Evolutionary conservation across 179 eudicot species (phyloP).

Genomic region (Amaranthus tricolor): DNA sequence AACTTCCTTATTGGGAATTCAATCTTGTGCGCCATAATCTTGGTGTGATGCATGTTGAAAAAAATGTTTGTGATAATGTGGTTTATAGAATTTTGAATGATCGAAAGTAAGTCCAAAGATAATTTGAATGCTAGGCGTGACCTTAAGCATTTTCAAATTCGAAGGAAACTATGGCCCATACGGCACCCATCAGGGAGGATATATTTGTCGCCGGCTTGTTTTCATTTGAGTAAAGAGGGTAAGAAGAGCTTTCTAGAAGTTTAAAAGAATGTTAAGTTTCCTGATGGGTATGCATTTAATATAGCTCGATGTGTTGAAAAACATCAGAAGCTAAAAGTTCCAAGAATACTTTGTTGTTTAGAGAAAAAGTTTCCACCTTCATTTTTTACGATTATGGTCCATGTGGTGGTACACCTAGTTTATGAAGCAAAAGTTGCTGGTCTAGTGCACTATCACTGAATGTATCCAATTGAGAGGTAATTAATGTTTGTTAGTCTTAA

Average conservation of each 20-base stretch:
- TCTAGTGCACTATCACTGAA: neutral
- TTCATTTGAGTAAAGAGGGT: constrained; percentile 7
- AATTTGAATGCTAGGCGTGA: neutral
- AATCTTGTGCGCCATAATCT: neutral
- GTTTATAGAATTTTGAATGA: neutral
- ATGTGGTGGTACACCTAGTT: neutral
- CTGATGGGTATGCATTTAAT: constrained; percentile 11
- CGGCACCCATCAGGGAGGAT: neutral
- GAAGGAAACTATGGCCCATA: constrained; percentile 7
- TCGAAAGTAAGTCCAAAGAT: neutral
- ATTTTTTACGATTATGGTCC: neutral
- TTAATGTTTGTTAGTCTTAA: too few species aligned
- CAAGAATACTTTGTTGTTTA: neutral
- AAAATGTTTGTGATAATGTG: constrained; percentile 6
- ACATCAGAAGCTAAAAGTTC: neutral
- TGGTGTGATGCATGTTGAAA: neutral
- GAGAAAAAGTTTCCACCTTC: neutral
- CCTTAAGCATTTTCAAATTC: neutral
- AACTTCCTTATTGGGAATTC: constrained; percentile 6
- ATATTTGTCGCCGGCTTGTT: neutral
- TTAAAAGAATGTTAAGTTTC: constrained; percentile 8
- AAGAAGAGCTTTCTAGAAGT: neutral
- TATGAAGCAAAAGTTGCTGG: neutral
- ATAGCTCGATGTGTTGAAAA: constrained; percentile 7
- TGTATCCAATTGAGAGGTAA: too few species aligned